Evolutionary conservation across 495 filamentous ascomycete genomes (phyloP).

Genomic region (Hyaloscypha bicolor): DNA sequence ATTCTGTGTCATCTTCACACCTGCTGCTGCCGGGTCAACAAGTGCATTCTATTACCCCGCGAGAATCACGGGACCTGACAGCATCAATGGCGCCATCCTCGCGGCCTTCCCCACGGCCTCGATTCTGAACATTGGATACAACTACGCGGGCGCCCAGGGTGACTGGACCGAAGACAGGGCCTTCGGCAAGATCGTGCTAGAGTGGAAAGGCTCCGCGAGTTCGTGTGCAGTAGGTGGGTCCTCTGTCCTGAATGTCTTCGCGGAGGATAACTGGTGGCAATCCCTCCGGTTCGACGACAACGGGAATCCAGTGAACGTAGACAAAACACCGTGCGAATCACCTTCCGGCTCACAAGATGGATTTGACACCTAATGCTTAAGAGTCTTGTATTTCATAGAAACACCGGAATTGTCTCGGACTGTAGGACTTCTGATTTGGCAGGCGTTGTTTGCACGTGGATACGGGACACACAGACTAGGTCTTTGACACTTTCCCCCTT

Average conservation of each 20-base stretch:
- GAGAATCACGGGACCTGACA: not conserved
- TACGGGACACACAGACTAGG: no score
- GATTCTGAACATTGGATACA: not conserved
- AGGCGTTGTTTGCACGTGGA: no score
- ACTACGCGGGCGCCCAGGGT: not conserved
- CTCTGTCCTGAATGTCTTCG: not conserved
- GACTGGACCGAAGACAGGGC: not conserved
- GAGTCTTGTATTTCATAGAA: no score
- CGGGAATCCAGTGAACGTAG: not conserved
- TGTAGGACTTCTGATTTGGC: no score
- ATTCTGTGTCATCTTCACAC: not conserved
- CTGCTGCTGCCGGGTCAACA: not conserved
- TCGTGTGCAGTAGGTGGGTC: not conserved
- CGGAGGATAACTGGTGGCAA: not conserved
- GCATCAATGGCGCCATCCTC: not conserved
- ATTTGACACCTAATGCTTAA: no score
- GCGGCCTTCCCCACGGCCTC: not conserved
- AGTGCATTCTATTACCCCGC: not conserved
- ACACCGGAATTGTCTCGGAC: slow-evolving; percentile 5
- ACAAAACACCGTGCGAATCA: not conserved
- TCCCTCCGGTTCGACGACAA: not conserved
- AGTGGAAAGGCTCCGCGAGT: not conserved
- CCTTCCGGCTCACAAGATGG: not conserved
- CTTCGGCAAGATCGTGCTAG: not conserved
- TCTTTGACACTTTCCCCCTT: no score